Base-by-base conservation (phyloP, 2,329 filamentous ascomycete genomes). In the Colletotrichum caudatum region DNA sequence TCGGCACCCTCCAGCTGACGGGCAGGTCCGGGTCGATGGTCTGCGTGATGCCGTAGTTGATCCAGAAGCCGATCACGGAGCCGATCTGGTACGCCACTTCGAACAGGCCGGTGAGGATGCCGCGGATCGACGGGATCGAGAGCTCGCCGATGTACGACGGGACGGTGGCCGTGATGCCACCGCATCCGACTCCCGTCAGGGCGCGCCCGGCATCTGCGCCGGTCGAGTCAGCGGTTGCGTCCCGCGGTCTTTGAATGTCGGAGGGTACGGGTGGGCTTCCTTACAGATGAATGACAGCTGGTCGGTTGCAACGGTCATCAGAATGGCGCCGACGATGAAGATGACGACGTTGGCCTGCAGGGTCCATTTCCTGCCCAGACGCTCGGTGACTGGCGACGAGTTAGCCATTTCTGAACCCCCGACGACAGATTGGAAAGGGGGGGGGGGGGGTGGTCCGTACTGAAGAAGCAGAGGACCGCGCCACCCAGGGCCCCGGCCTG, bases 111-210 rank as follows among this genome's bases (percentile, higher is more conserved):
- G 87, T 87, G 5, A 89, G 84, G 46, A 88, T 81, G 75, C 89
- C 89, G 75, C 89, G 85, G 68, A 86, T 89, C 5, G 85, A 85
- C 0, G 89, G 84, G 74, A 88, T 84, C 0, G 89, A 88, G 70
- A 88, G 86, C 76, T 92, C 90, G 23, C 89, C 87, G 68, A 91
- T 89, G 77, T 91, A 92, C 44, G 89, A 85, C 2, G 89, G 90
- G 3, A 91, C 87, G 6, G 86, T 87, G 77, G 87, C 88, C 18
- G 84, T 72, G 50, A 65, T 83, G 58, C 87, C 78, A 23, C 88
- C 88, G 62, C 88, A 84, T 20, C 86, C 88, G 76, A 88, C 83
- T 1, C 88, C 88, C 1, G 86, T 88, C 39, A 90, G 80, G 73
- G 87, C 86, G 12, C 90, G 87, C 0, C 89, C 65, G 84, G 84